A percentile compares a stretch with the other conserved stretches of the same genome.
Evolutionary conservation across 805 yeast species (phyloP).

Genomic region (Ogataea philodendri): DNA sequence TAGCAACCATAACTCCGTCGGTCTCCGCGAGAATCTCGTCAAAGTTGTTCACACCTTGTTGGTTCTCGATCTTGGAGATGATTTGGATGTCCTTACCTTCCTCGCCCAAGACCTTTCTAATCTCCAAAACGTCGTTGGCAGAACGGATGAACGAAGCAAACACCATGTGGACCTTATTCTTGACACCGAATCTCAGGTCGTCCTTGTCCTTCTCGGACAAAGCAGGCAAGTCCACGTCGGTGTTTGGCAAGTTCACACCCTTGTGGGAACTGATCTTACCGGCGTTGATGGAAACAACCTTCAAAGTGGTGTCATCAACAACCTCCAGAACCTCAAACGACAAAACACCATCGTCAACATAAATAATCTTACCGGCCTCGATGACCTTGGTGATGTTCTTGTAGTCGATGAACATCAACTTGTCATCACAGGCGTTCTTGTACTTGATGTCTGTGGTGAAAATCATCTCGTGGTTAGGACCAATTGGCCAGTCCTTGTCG

Average conservation of each 20-base stretch:
- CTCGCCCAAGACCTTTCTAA: conserved; percentile 94
- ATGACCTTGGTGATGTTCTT: conserved; percentile 95
- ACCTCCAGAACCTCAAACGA: conserved; percentile 90
- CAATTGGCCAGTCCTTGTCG: conserved; percentile 78
- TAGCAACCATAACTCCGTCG: conserved; percentile 99
- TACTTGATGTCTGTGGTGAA: conserved; percentile 88
- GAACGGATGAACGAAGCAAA: conserved; percentile 98
- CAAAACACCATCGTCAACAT: conserved; percentile 96
- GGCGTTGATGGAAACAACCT: conserved; percentile 85
- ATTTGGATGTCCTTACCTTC: conserved; percentile 96
- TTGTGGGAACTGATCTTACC: conserved; percentile 96
- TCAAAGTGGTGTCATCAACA: conserved; percentile 74
- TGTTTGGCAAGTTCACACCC: conserved; percentile 99
- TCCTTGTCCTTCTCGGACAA: conserved; percentile 93
- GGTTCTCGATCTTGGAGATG: conserved; percentile 97
- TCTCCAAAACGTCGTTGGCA: conserved; percentile 83
- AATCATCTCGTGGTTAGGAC: conserved; percentile 84
- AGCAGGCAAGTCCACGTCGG: conserved; percentile 98
- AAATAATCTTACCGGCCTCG: conserved; percentile 82
- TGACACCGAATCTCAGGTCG: conserved; percentile 93
- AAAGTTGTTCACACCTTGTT: conserved; percentile 99
- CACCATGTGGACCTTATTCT: conserved; percentile 96
- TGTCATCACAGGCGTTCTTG: conserved; percentile 69
- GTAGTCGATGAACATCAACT: conserved; percentile 88
- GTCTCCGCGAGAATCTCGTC: conserved; percentile 93